Conservation (phyloP, 106 monocot genomes). For the Acanthochlamys bracteata region DNA sequence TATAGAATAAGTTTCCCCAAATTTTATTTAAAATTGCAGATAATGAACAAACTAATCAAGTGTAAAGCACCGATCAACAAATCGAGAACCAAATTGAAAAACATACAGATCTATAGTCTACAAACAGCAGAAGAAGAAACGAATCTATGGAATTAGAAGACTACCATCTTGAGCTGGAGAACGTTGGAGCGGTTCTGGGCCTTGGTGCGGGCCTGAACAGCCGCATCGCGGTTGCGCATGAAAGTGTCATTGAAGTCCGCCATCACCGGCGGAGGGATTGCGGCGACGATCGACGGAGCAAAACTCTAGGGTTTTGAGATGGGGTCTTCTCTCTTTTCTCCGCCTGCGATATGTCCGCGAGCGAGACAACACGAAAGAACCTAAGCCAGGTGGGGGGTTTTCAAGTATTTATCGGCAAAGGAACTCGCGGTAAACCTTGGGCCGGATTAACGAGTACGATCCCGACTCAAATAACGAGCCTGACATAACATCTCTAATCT, state of each 20-base stretch:
- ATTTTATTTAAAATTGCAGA: too few species aligned
- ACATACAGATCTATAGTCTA: neutral
- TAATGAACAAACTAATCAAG: too few species aligned
- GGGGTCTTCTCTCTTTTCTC: neutral
- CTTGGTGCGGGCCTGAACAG: conserved; percentile 63
- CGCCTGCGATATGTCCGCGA: neutral
- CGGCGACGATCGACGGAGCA: neutral
- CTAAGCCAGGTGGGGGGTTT: too few species aligned
- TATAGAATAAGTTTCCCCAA: too few species aligned
- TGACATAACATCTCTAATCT: too few species aligned
- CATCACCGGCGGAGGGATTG: conserved; percentile 18
- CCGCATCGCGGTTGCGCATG: conserved; percentile 49
- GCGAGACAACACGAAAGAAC: neutral
- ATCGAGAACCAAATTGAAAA: neutral
- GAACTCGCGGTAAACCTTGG: too few species aligned
- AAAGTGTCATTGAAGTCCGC: conserved; percentile 55
- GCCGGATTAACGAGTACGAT: too few species aligned
- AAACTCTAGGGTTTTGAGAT: neutral
- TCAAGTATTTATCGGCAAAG: too few species aligned
- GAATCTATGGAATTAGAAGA: neutral
- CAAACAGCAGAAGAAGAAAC: neutral
- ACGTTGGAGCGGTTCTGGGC: conserved; percentile 56
- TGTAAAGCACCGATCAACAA: too few species aligned
- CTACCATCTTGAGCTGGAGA: conserved; percentile 68
- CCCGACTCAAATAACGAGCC: too few species aligned